These are phyloP conservation scores for Sporothrix mexicana DNA, from an alignment of 2,329 filamentous ascomycete genomes.

Conservation along the genomic window DNA sequence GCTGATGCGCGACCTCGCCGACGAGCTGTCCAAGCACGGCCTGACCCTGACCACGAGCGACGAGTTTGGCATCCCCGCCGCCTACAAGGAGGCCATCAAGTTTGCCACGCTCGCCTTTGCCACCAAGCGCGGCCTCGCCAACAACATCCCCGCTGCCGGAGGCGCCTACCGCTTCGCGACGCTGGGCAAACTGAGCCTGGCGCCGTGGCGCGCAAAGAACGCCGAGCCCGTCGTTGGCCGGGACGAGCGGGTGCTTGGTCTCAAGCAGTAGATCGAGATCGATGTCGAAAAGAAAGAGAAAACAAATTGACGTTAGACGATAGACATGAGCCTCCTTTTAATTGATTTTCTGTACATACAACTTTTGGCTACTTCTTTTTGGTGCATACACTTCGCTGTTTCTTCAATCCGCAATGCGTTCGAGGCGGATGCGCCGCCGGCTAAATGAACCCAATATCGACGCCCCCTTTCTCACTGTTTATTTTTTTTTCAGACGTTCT, in stretches of 20 bases:
- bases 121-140: conserved; percentile 40
- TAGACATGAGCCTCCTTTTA: not conserved
- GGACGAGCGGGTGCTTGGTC: conserved; percentile 11
- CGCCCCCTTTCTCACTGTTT: not conserved
- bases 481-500: not conserved
- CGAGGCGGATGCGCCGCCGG: conserved; percentile 16
- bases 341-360: not conserved
- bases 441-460: conserved; percentile 22
- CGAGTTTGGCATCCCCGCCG: conserved; percentile 42
- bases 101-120: conserved; percentile 41
- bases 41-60: conserved; percentile 41
- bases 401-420: not conserved
- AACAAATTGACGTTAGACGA: not conserved
- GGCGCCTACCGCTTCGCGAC: conserved; percentile 42
- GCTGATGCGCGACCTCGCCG: conserved; percentile 39
- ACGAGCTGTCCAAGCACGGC: conserved; percentile 35
- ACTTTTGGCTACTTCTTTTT: not conserved
- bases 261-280: not conserved
- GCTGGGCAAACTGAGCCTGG: conserved; percentile 42
- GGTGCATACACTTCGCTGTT: not conserved
- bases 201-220: conserved; percentile 37
- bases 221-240: conserved; percentile 17
- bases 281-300: not conserved
- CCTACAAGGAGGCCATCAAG: conserved; percentile 42
- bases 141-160: conserved; percentile 43